Base-by-base conservation (phyloP, 2,329 filamentous ascomycete genomes). In the Neopestalotiopsis sp. region DNA sequence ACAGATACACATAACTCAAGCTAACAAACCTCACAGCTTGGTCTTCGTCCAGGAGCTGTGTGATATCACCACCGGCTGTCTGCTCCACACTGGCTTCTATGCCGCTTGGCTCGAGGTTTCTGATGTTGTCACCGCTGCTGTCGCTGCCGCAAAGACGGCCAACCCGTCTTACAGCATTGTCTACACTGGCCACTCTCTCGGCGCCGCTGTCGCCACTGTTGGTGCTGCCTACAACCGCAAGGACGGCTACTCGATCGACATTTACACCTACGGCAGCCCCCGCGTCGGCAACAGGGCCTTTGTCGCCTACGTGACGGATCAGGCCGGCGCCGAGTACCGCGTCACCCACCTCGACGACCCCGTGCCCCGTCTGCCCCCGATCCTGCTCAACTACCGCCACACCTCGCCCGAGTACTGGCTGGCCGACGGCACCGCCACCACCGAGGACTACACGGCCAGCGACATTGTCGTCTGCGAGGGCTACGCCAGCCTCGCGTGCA, bases 381-480 rank as follows among this genome's bases (percentile, higher is more conserved):
- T 88, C 68, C 66, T 86, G 60, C 77, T 91, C 65, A 86, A 87
- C 42, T 94, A 89, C 81, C 81, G 85, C 52, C 92, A 94, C 78
- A 86, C 88, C n/a, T 87, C 84, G 17, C 90, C 91, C 1, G 92
- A 94, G 82, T 93, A 90, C 80, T 93, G 88, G 85, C 81, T 92
- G 45, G 76, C 81, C 7, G 75, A 74, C 40, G 82, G 82, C 17
- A 66, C 66, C 2, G 71, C 76, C 17, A 74, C 71, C 64, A 80
- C 78, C 6, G 72, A 77, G 52, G 72, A 79, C 70, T 85, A 85
- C 73, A 70, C 72, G 5, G 71, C 82, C 40, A 67, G 62, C 4
- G 81, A 85, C 63, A 74, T 89, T 72, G 73, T 79, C 64, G 78
- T 85, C 30, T 90, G 87, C 79, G 69, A 76, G 14, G 88, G 88